phyloP scores from a whole-genome alignment of 108 stramenopile species.

The Nitzschia sp. region DNA sequence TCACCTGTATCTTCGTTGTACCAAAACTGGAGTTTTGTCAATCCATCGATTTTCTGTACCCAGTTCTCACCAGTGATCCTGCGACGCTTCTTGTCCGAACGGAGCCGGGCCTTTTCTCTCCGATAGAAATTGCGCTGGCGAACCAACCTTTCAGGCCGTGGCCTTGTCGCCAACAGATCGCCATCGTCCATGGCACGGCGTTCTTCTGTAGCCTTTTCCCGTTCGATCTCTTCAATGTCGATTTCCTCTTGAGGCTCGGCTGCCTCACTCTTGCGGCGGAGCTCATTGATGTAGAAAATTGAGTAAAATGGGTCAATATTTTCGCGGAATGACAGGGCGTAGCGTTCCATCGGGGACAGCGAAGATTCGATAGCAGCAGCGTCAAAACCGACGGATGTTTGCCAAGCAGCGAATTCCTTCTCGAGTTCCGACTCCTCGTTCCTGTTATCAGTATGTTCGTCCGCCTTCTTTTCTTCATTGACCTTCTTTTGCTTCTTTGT shows the following conservation, averaged over 20 bases:
- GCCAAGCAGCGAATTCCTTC: conserved; percentile 93
- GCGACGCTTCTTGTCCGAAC: conserved; percentile 66
- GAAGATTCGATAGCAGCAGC: conserved; percentile 69
- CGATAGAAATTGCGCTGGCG: conserved; percentile 76
- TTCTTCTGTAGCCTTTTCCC: conserved; percentile 68
- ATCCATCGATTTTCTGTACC: conserved; percentile 51
- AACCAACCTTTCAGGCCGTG: conserved; percentile 64
- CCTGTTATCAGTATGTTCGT: conserved; percentile 29
- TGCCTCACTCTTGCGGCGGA: conserved; percentile 43
- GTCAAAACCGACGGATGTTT: conserved; percentile 85
- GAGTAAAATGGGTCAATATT: conserved; percentile 81
- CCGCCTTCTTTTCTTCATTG: conserved; percentile 22
- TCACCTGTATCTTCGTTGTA: conserved; percentile 90
- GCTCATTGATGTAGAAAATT: conserved; percentile 58
- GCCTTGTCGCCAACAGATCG: conserved; percentile 77
- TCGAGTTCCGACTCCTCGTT: conserved; percentile 62
- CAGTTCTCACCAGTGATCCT: conserved; percentile 82
- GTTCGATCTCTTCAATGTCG: conserved; percentile 76
- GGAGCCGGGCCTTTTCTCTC: conserved; percentile 72
- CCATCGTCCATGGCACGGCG: conserved; percentile 69
- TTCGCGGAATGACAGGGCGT: conserved; percentile 70
- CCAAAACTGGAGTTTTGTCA: conserved; percentile 61
- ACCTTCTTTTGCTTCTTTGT: conserved; percentile 25
- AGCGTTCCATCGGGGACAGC: conserved; percentile 73
- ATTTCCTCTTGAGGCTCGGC: conserved; percentile 52